These are phyloP conservation scores for Boletus smithii DNA, from an alignment of 1,284 basidiomycete species.

Conservation along the genomic window DNA sequence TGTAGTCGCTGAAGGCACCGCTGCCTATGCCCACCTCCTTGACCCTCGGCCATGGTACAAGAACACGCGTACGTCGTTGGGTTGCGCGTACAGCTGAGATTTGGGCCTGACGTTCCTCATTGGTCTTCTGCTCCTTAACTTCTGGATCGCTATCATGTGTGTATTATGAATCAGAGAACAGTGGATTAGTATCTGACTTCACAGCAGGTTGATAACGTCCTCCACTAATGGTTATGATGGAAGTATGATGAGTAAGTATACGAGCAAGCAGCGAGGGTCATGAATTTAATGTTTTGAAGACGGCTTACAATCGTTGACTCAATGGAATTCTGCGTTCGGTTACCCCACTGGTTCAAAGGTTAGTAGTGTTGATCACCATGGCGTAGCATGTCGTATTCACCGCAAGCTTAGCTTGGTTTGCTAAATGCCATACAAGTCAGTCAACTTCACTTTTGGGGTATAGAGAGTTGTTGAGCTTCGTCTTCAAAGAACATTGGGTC, in stretches of 20 bases:
- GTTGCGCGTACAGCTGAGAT: neutral
- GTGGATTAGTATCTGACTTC: neutral
- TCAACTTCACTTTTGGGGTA: neutral
- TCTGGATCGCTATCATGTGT: conserved; percentile 1
- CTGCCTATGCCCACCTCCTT: neutral
- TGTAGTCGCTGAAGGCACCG: neutral
- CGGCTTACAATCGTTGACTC: conserved; percentile 59
- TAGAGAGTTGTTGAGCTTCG: neutral
- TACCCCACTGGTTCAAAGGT: conserved; percentile 46
- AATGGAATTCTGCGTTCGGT: conserved; percentile 58
- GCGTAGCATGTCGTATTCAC: neutral
- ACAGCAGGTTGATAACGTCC: conserved; percentile 49
- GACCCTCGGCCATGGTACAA: conserved; percentile 4
- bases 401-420: conserved; percentile 47
- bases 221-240: conserved; percentile 77
- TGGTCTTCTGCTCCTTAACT: conserved; percentile 4
- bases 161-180: neutral
- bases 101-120: neutral
- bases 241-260: conserved; percentile 56
- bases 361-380: neutral
- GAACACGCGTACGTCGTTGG: neutral
- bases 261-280: neutral
- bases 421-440: conserved; percentile 71
- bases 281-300: conserved; percentile 24
- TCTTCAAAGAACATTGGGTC: neutral